A percentile compares a stretch with the other conserved stretches of the same genome.
Conservation (phyloP, 1,139 yeast genomes). For the Candida anutae region DNA sequence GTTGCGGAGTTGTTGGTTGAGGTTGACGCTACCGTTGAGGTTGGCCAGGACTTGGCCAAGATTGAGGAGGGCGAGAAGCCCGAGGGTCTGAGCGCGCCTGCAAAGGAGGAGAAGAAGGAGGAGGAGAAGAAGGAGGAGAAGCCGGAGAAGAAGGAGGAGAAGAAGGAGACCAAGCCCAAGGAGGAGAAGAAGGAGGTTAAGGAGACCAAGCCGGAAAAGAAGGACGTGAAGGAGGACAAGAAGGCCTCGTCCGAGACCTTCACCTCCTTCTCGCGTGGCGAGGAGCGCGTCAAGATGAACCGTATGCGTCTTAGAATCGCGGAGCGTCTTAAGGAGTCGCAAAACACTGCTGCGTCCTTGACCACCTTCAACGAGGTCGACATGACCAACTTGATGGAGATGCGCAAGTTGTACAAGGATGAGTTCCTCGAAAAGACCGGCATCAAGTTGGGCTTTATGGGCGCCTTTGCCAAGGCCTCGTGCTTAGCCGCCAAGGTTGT, state of each 20-base stretch:
- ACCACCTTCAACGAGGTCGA: conserved; percentile 98
- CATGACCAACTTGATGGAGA: conserved; percentile 85
- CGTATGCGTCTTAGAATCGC: conserved; percentile 99
- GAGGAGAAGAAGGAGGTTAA: conserved; percentile 15
- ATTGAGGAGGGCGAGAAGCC: conserved; percentile 79
- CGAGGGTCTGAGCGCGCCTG: no score
- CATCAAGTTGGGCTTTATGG: conserved; percentile 97
- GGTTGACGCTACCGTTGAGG: conserved; percentile 91
- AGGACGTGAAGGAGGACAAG: conserved; percentile 16
- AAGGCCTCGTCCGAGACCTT: conserved; percentile 34
- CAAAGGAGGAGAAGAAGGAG: conserved; percentile 24
- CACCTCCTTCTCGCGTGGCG: conserved; percentile 71
- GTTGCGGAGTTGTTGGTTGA: conserved; percentile 74
- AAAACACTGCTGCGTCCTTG: conserved; percentile 96
- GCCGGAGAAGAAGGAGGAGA: conserved; percentile 14
- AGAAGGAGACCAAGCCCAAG: conserved; percentile 11
- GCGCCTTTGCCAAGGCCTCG: conserved; percentile 93
- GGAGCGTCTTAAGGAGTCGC: conserved; percentile 98
- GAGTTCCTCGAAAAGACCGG: conserved; percentile 93
- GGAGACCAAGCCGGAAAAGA: conserved; percentile 6
- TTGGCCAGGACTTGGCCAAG: conserved; percentile 87
- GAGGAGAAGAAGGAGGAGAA: conserved; percentile 14
- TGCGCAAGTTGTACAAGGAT: conserved; percentile 96
- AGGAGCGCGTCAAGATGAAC: conserved; percentile 95
- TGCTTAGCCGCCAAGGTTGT: conserved; percentile 90